Evolutionary conservation across 495 filamentous ascomycete species (phyloP).

Genomic region (Talaromyces adpressus): DNA sequence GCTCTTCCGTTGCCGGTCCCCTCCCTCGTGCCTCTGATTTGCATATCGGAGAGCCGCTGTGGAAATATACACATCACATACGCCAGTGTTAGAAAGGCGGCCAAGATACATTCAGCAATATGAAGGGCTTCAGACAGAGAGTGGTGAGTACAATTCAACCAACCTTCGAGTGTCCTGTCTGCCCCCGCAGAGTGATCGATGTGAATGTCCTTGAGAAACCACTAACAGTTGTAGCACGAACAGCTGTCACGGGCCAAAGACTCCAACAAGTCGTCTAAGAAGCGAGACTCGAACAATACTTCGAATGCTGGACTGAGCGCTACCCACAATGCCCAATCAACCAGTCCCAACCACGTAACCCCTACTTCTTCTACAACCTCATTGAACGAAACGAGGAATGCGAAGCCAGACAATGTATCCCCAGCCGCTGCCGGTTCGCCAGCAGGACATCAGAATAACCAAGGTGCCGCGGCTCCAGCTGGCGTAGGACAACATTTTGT

Average conservation of each 20-base stretch:
- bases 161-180: neutral
- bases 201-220: neutral
- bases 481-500: slow-evolving; percentile 22
- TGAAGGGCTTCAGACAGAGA: slow-evolving; percentile 97
- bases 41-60: slow-evolving; percentile 1
- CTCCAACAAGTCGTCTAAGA: slow-evolving; percentile 83
- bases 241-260: slow-evolving; percentile 96
- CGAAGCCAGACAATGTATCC: slow-evolving; percentile 62
- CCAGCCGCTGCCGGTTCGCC: slow-evolving; percentile 24
- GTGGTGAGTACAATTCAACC: slow-evolving; percentile 62
- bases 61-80: slow-evolving; percentile 1
- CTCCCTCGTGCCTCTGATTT: slow-evolving; percentile 2
- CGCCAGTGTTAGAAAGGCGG: neutral
- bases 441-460: slow-evolving; percentile 24
- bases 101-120: slow-evolving; percentile 38
- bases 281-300: slow-evolving; percentile 74
- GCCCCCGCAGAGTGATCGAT: slow-evolving; percentile 9
- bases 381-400: slow-evolving; percentile 78
- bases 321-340: slow-evolving; percentile 44
- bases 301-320: slow-evolving; percentile 28
- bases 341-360: slow-evolving; percentile 57
- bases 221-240: slow-evolving; percentile 51
- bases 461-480: slow-evolving; percentile 33
- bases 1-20: slow-evolving; percentile 4
- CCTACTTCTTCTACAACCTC: slow-evolving; percentile 83